phyloP scores from a whole-genome alignment of 805 yeast genomes.

The Starmerella stellata region DNA sequence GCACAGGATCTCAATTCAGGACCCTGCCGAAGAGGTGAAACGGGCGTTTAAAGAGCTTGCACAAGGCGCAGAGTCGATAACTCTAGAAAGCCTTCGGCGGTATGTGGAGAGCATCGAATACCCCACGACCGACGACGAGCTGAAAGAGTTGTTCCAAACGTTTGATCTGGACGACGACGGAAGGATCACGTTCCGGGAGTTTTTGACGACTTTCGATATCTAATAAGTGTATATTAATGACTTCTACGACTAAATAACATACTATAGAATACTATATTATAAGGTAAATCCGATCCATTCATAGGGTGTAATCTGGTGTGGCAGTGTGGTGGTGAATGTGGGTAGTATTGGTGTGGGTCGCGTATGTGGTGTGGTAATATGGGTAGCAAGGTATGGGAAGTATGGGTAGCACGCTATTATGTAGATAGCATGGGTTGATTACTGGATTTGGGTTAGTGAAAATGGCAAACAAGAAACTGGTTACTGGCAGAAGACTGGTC shows the following conservation, averaged over 20 bases:
- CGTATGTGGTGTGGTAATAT: too few species aligned
- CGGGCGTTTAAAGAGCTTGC: conserved; percentile 52
- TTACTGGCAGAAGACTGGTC: not conserved
- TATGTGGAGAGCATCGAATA: not conserved
- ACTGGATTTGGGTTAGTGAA: too few species aligned
- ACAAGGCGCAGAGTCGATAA: conserved; percentile 1
- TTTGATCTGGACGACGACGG: conserved; percentile 95
- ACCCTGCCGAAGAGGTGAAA: conserved; percentile 79
- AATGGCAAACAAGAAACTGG: not conserved
- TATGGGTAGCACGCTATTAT: too few species aligned
- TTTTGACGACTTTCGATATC: conserved; percentile 7
- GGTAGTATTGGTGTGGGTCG: too few species aligned
- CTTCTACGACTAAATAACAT: not conserved
- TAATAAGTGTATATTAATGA: not conserved
- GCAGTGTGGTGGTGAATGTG: too few species aligned
- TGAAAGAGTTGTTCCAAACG: conserved; percentile 93
- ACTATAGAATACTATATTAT: not conserved
- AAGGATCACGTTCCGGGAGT: conserved; percentile 35
- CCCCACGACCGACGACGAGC: conserved; percentile 48
- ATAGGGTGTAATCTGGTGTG: too few species aligned
- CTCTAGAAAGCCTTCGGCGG: not conserved
- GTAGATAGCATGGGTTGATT: too few species aligned
- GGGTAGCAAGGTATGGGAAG: too few species aligned
- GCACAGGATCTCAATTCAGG: conserved; percentile 64
- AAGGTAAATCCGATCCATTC: too few species aligned